phyloP scores from a whole-genome alignment of 108 stramenopile genomes.

The Pseudonitzschia multiseries region DNA sequence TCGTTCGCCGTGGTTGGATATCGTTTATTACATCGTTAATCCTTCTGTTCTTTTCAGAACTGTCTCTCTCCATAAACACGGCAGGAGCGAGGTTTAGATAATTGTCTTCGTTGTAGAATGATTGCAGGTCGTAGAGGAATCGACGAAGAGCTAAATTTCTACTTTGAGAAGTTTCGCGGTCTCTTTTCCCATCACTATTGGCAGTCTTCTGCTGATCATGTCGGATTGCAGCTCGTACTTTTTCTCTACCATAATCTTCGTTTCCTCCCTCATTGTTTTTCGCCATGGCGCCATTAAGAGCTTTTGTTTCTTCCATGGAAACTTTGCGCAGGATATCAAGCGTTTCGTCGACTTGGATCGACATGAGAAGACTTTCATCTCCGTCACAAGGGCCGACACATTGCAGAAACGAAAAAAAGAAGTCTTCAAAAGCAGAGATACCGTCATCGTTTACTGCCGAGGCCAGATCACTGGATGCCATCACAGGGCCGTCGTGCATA shows the following conservation, averaged over 20 bases:
- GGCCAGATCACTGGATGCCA: neutral
- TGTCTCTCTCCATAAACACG: neutral
- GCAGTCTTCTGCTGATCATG: neutral
- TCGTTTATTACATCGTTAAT: neutral
- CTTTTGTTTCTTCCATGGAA: conserved; percentile 7
- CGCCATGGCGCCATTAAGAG: neutral
- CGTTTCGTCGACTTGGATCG: conserved; percentile 2
- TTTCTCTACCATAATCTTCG: neutral
- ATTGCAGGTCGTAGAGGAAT: conserved; percentile 1
- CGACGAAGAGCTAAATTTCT: neutral
- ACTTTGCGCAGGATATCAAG: conserved; percentile 15
- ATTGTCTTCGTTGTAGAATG: conserved; percentile 8
- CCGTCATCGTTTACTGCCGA: neutral
- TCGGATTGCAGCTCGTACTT: neutral
- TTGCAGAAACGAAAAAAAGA: conserved; percentile 2
- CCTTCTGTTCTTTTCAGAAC: neutral
- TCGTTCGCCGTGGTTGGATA: neutral
- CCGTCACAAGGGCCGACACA: neutral
- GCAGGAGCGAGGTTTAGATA: neutral
- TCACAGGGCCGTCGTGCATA: neutral
- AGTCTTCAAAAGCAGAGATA: conserved; percentile 11
- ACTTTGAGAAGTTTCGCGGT: neutral
- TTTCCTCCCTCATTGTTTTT: neutral
- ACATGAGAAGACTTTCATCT: neutral
- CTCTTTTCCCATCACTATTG: neutral